Conservation (phyloP, 176 grass and related monocot species). For the Carex scoparia region DNA sequence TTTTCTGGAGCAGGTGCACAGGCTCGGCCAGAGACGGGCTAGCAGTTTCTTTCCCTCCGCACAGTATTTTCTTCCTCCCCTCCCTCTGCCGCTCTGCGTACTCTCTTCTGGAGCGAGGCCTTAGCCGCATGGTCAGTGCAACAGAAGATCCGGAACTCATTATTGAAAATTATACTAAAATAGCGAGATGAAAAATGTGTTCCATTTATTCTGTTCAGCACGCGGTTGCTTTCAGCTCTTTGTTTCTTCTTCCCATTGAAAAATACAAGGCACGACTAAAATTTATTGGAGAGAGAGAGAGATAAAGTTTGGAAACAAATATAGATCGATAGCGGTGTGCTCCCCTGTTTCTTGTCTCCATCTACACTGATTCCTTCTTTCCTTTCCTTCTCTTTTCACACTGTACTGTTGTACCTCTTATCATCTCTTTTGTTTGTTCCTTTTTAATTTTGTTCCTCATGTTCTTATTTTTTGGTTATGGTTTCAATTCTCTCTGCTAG, state of each 20-base stretch:
- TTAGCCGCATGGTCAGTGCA: not conserved
- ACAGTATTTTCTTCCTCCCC: no score
- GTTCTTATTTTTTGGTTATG: not conserved
- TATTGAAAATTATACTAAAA: not conserved
- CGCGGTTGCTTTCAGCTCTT: not conserved
- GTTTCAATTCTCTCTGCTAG: not conserved
- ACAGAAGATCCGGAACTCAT: not conserved
- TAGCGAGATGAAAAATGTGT: not conserved
- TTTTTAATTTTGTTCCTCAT: not conserved
- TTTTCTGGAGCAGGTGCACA: no score
- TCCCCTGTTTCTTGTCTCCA: not conserved
- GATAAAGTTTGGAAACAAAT: not conserved
- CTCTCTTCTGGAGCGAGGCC: no score
- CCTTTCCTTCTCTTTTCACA: conserved; percentile 6
- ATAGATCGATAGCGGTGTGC: not conserved
- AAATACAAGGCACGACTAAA: conserved; percentile 5
- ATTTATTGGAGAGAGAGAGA: not conserved
- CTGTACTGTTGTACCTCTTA: not conserved
- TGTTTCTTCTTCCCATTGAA: not conserved
- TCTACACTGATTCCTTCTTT: not conserved
- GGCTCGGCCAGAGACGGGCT: no score
- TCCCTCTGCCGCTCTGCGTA: no score
- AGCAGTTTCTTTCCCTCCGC: no score
- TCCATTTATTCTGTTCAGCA: not conserved
- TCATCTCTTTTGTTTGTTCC: not conserved